phyloP scores from a whole-genome alignment of 148 eudicot species.

The Rhododendron ovatum region DNA sequence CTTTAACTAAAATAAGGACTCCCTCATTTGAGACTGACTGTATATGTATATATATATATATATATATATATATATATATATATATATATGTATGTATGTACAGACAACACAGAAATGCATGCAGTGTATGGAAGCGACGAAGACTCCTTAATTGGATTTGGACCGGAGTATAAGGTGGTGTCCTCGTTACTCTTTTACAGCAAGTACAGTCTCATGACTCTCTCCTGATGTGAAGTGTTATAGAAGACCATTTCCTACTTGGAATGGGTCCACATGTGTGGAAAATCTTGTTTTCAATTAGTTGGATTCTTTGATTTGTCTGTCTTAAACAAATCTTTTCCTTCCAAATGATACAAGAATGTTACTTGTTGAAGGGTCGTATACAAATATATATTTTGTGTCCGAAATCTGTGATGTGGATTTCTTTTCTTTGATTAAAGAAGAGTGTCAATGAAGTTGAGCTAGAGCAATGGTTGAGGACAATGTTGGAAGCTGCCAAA shows the following conservation, averaged over 20 bases:
- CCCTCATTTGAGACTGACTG: too few species aligned
- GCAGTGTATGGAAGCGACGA: neutral
- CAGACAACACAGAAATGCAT: neutral
- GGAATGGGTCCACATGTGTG: neutral
- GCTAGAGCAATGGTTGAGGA: neutral
- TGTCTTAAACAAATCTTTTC: neutral
- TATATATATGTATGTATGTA: too few species aligned
- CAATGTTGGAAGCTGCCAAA: conserved; percentile 17
- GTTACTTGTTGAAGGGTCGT: neutral
- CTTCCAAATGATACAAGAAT: neutral
- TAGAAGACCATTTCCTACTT: neutral
- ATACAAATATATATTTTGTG: neutral
- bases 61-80: too few species aligned
- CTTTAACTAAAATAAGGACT: too few species aligned
- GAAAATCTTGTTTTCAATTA: neutral
- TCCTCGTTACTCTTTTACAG: neutral
- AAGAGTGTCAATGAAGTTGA: conserved; percentile 13
- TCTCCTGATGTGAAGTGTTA: neutral
- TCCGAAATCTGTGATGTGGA: neutral
- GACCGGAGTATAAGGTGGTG: neutral
- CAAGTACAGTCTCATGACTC: neutral
- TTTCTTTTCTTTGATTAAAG: conserved; percentile 1
- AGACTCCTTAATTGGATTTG: neutral
- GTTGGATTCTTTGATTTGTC: neutral
- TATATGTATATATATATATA: too few species aligned